Percentiles rank a stretch among this genome's conserved stretches.
These are phyloP conservation scores for Dacryopinax spathularia DNA, from an alignment of 768 basidiomycete species.

Conservation along the genomic window DNA sequence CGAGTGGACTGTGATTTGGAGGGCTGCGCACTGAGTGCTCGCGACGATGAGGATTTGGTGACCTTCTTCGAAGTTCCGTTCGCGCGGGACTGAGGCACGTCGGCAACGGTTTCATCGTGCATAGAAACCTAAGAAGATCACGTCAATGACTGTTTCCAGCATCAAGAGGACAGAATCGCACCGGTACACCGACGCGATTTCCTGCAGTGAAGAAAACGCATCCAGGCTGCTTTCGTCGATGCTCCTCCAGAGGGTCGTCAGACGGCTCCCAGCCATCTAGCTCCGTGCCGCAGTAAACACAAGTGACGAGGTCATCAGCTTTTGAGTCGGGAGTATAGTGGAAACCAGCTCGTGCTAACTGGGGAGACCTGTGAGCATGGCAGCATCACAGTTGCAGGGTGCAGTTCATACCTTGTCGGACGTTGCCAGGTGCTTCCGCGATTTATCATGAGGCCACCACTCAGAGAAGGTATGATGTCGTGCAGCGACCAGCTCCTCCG, in stretches of 20 bases:
- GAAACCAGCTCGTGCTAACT: slow-evolving; percentile 89
- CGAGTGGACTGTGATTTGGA: not conserved
- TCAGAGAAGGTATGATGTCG: slow-evolving; percentile 48
- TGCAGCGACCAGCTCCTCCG: slow-evolving; percentile 57
- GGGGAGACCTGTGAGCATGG: not conserved
- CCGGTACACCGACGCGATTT: not conserved
- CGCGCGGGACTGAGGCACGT: not conserved
- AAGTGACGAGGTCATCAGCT: slow-evolving; percentile 53
- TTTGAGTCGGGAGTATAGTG: slow-evolving; percentile 52
- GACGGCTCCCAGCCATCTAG: slow-evolving; percentile 76
- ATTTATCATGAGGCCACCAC: slow-evolving; percentile 56
- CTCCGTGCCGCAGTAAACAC: slow-evolving; percentile 67
- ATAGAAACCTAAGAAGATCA: not conserved
- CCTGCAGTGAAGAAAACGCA: slow-evolving; percentile 33
- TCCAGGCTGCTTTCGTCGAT: slow-evolving; percentile 49
- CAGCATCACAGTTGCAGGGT: not conserved
- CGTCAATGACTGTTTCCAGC: not conserved
- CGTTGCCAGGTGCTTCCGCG: slow-evolving; percentile 48
- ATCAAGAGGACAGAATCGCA: not conserved
- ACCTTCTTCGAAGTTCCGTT: not conserved
- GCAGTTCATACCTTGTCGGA: slow-evolving; percentile 44
- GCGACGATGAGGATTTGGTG: not conserved
- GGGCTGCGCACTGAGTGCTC: not conserved
- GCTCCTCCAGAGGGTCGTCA: slow-evolving; percentile 81
- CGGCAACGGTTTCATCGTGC: not conserved